Percentiles rank a stretch among this genome's conserved stretches.
Conservation (phyloP, 78 protist species). For the Dictyostelium capitatum region DNA sequence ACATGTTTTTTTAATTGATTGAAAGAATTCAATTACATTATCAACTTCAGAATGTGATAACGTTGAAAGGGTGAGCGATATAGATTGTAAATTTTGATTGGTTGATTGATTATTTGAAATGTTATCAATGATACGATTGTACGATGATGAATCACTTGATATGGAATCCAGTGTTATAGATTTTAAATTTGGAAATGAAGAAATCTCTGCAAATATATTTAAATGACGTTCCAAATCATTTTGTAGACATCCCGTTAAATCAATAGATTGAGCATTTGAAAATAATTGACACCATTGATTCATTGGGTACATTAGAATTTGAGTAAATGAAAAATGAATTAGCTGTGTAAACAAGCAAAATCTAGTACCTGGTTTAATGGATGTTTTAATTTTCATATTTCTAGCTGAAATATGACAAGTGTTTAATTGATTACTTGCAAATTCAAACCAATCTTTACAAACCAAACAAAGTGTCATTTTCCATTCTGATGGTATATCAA, state of each 20-base stretch:
- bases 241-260: neutral
- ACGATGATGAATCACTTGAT: neutral
- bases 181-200: neutral
- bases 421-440: neutral
- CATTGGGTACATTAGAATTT: neutral
- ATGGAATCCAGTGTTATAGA: neutral
- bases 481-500: neutral
- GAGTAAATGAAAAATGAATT: neutral
- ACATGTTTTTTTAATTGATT: neutral
- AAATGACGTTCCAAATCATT: constrained; percentile 2
- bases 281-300: neutral
- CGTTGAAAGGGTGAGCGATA: neutral
- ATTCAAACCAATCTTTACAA: constrained; percentile 10
- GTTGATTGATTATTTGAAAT: neutral
- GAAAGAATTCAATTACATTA: constrained; percentile 9
- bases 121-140: neutral
- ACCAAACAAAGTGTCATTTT: neutral
- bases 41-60: constrained; percentile 1
- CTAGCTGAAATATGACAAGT: neutral
- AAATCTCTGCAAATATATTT: neutral
- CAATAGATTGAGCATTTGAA: neutral
- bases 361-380: constrained; percentile 6
- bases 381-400: neutral
- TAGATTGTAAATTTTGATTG: too few species aligned
- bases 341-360: neutral